Percentiles rank a stretch among this genome's conserved stretches.
These are phyloP conservation scores for Cryptococcus amylolentus DNA, from an alignment of 1,284 basidiomycete species.

Conservation along the genomic window DNA sequence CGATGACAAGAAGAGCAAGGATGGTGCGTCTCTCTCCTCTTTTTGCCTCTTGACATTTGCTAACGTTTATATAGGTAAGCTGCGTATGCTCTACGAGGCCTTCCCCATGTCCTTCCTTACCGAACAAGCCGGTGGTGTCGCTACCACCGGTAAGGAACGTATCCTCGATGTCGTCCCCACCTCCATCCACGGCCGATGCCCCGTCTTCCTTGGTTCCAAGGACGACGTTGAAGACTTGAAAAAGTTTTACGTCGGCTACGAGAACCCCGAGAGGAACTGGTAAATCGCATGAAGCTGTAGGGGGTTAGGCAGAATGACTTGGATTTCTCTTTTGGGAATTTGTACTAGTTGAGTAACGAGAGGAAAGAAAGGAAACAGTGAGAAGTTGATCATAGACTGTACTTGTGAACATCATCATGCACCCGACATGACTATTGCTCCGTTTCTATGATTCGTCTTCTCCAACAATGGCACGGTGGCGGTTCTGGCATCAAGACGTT, in stretches of 20 bases:
- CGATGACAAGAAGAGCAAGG: conserved; percentile 95
- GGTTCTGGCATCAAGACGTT: neutral
- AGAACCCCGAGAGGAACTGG: conserved; percentile 41
- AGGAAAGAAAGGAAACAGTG: neutral
- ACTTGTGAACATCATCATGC: neutral
- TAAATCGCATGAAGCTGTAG: conserved; percentile 11
- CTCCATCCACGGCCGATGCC: conserved; percentile 84
- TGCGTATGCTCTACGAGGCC: conserved; percentile 92
- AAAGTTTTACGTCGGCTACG: conserved; percentile 65
- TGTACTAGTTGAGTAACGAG: neutral
- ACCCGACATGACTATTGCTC: neutral
- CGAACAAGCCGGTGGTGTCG: conserved; percentile 94
- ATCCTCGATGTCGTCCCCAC: conserved; percentile 91
- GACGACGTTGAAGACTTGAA: conserved; percentile 90
- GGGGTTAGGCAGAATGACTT: neutral
- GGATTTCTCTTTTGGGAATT: neutral
- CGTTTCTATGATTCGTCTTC: neutral
- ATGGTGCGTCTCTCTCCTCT: conserved; percentile 31
- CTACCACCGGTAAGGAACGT: conserved; percentile 86
- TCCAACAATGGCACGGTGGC: neutral
- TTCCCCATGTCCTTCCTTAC: conserved; percentile 99
- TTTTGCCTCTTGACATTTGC: neutral
- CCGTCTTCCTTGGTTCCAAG: conserved; percentile 90
- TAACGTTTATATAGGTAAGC: conserved; percentile 61
- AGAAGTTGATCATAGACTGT: neutral